phyloP scores from a whole-genome alignment of 2,329 filamentous ascomycete species.

The Monosporascus sp. region DNA sequence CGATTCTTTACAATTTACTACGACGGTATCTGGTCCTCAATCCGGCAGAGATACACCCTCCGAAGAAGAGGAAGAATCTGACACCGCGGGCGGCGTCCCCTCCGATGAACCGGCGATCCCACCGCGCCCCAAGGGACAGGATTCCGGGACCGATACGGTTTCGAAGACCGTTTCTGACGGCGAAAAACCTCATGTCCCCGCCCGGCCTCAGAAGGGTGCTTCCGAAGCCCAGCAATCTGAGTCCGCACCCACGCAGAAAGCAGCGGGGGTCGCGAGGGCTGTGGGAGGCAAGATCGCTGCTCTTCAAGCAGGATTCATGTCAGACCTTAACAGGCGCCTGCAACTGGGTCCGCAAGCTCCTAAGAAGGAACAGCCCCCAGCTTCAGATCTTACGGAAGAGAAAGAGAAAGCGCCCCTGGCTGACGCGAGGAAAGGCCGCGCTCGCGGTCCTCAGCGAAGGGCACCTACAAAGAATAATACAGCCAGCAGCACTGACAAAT shows the following conservation, averaged over 20 bases:
- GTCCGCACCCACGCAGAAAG: slow-evolving; percentile 64
- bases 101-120: slow-evolving; percentile 57
- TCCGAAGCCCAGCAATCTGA: slow-evolving; percentile 36
- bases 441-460: slow-evolving; percentile 78
- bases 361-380: slow-evolving; percentile 64
- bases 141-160: slow-evolving; percentile 22
- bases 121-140: slow-evolving; percentile 38
- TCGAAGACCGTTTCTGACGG: slow-evolving; percentile 45
- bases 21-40: slow-evolving; percentile 59
- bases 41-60: slow-evolving; percentile 33
- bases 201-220: slow-evolving; percentile 36
- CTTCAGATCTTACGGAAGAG: slow-evolving; percentile 48
- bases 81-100: slow-evolving; percentile 27
- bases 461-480: slow-evolving; percentile 50
- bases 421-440: slow-evolving; percentile 86
- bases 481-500: slow-evolving; percentile 26
- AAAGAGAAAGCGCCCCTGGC: slow-evolving; percentile 73
- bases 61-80: slow-evolving; percentile 35
- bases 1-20: slow-evolving; percentile 73
- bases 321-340: slow-evolving; percentile 83
- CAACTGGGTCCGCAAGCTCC: slow-evolving; percentile 77
- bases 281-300: slow-evolving; percentile 83
- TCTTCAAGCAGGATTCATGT: slow-evolving; percentile 86
- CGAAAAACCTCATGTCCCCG: slow-evolving; percentile 56
- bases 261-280: slow-evolving; percentile 72